Conservation (phyloP, 108 stramenopile species). For the Fistulifera pelliculosa region DNA sequence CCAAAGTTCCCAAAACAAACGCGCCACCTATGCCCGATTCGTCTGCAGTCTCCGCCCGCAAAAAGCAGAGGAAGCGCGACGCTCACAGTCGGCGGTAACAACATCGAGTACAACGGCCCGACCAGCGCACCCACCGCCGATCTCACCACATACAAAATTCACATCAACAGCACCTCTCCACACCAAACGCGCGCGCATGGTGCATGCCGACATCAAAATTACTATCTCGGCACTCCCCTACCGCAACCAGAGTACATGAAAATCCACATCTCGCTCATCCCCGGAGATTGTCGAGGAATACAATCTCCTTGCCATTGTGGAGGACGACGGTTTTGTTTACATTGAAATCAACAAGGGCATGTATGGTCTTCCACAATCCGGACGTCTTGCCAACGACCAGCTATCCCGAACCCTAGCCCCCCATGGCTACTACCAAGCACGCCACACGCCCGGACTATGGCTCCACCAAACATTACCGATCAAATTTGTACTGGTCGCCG, state of each 20-base stretch:
- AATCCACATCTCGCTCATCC: slow-evolving; percentile 21
- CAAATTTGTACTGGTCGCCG: slow-evolving; percentile 39
- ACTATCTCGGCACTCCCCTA: too few relatives aligned
- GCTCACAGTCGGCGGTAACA: slow-evolving; percentile 24
- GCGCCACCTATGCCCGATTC: too few relatives aligned
- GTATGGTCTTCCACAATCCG: slow-evolving; percentile 48
- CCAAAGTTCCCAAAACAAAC: too few relatives aligned
- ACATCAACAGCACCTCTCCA: slow-evolving; percentile 37
- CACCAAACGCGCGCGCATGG: slow-evolving; percentile 13
- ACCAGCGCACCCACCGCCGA: slow-evolving; percentile 24
- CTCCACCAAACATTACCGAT: slow-evolving; percentile 21
- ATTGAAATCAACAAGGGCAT: slow-evolving; percentile 21
- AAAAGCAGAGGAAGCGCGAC: slow-evolving; percentile 20
- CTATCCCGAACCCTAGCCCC: slow-evolving; percentile 9
- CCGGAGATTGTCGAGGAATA: slow-evolving; percentile 23
- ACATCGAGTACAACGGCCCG: slow-evolving; percentile 17
- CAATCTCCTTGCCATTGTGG: slow-evolving; percentile 15
- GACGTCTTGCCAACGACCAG: slow-evolving; percentile 30
- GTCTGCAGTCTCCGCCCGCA: slow-evolving; percentile 16
- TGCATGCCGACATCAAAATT: slow-evolving; percentile 19
- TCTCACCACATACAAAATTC: slow-evolving; percentile 24
- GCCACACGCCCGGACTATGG: slow-evolving; percentile 30
- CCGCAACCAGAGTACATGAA: slow-evolving; percentile 24
- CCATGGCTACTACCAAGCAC: slow-evolving; percentile 8
- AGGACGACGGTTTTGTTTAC: slow-evolving; percentile 8